Base-by-base conservation (phyloP, 305 asterid genomes). In the Petunia hybrid region DNA sequence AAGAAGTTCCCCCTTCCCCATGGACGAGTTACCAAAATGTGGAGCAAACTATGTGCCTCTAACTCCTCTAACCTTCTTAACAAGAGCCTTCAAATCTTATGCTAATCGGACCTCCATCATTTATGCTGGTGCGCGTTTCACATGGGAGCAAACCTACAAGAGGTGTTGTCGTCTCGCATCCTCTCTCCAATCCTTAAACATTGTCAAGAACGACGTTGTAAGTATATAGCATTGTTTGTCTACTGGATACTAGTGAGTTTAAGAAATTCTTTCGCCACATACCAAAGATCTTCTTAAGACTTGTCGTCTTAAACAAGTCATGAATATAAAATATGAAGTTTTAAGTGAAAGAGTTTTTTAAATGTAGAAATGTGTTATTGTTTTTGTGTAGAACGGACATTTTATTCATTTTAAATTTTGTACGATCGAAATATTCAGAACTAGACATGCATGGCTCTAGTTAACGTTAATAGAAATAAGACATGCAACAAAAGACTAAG, bases 131-230 rank as follows among this genome's bases (percentile, higher is more conserved):
- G 85, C 82, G 6, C 85, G 79, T 48, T 85, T 85, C 83, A 87
- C 87, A 2, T 87, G 90, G 90, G 78, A 16, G 22, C 86, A 82
- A 38, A 87, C 90, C 38, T 84, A 84, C 22, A 80, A 85, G 6
- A 84, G 90, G 36, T 87, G 90, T 62, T 63, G 85, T 75, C 89
- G 89, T 63, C 77, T 87, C 3, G 90, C 90, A 12, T 85, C 89
- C 81, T 85, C 87, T 31, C 87, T 87, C 31, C 83, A 77, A 22
- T 22, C 87, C 0, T 56, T 84, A 4, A 87, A 84, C 70, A n/a
- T 87, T 36, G 79, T 68, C 77, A 85, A 87, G 68, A 85, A 87
- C 31, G 71, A 84, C 22, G 89, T 87, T 0, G 89, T 85, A 82
- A 80, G 89, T 82, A 14, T 22, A 3, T 4, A 1, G 31, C 3